These are phyloP conservation scores for Lachancea thermotolerans DNA, from an alignment of 805 yeast species.

Conservation along the genomic window DNA sequence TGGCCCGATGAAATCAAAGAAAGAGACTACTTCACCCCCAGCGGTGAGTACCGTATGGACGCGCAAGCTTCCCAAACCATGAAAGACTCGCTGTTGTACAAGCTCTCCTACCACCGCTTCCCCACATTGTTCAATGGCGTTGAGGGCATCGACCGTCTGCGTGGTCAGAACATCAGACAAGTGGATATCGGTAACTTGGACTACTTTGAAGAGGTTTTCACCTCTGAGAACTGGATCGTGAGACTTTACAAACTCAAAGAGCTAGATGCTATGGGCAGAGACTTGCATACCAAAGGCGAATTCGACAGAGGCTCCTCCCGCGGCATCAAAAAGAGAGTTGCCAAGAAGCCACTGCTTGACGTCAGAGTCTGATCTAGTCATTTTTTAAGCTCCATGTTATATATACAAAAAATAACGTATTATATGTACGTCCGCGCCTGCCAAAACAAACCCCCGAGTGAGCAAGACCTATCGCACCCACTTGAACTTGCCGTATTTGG, in stretches of 20 bases:
- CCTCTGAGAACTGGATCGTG: slow-evolving; percentile 94
- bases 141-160: slow-evolving; percentile 75
- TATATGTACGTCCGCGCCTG: no score
- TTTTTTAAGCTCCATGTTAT: no score
- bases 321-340: slow-evolving; percentile 34
- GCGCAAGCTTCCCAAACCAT: slow-evolving; percentile 73
- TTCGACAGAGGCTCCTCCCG: slow-evolving; percentile 37
- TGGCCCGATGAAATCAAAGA: slow-evolving; percentile 99
- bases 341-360: slow-evolving; percentile 50
- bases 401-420: no score
- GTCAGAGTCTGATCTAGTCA: slow-evolving; percentile 32
- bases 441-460: no score
- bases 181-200: slow-evolving; percentile 49
- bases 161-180: slow-evolving; percentile 67
- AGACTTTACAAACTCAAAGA: slow-evolving; percentile 90
- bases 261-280: slow-evolving; percentile 80
- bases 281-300: slow-evolving; percentile 48
- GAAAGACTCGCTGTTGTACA: slow-evolving; percentile 89
- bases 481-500: slow-evolving; percentile 4
- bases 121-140: slow-evolving; percentile 55
- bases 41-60: slow-evolving; percentile 88
- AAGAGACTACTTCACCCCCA: slow-evolving; percentile 70
- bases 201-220: slow-evolving; percentile 87
- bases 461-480: slow-evolving; percentile 2
- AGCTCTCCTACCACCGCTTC: slow-evolving; percentile 86